Conservation (phyloP, 371 early-diverging fungal species). For the Mortierella sp. region DNA sequence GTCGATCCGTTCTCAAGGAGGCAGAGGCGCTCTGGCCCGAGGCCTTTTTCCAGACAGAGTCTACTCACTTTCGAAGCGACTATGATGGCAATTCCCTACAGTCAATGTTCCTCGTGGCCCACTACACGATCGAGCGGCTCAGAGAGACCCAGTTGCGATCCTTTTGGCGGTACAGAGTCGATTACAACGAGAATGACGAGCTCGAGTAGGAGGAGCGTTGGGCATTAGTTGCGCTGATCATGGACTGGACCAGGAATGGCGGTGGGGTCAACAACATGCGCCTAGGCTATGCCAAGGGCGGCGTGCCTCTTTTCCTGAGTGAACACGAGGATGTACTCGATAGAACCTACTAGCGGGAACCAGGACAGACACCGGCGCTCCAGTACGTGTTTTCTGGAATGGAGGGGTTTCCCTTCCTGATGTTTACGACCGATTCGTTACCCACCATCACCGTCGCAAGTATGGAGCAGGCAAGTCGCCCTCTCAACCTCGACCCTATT, state of each 20-base stretch:
- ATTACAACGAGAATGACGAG: background rate
- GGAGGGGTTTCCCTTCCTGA: background rate
- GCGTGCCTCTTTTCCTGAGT: background rate
- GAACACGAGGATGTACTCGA: background rate
- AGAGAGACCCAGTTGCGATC: background rate
- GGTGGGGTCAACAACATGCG: background rate
- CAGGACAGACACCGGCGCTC: background rate
- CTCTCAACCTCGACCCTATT: background rate
- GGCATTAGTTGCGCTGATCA: background rate
- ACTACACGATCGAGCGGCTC: background rate
- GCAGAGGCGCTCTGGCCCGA: background rate
- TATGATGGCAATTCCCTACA: background rate
- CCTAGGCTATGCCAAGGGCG: background rate
- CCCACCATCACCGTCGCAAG: background rate
- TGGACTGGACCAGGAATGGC: background rate
- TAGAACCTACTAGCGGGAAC: background rate
- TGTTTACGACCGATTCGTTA: background rate
- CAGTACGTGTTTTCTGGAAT: background rate
- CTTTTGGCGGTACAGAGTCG: background rate
- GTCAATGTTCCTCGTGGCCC: background rate
- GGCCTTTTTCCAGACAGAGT: background rate
- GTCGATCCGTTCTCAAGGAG: background rate
- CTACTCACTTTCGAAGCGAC: background rate
- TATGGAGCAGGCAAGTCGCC: background rate
- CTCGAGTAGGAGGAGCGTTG: background rate